These are phyloP conservation scores for Verticillium albo-atrum DNA, from an alignment of 2,329 filamentous ascomycete genomes.

Conservation along the genomic window DNA sequence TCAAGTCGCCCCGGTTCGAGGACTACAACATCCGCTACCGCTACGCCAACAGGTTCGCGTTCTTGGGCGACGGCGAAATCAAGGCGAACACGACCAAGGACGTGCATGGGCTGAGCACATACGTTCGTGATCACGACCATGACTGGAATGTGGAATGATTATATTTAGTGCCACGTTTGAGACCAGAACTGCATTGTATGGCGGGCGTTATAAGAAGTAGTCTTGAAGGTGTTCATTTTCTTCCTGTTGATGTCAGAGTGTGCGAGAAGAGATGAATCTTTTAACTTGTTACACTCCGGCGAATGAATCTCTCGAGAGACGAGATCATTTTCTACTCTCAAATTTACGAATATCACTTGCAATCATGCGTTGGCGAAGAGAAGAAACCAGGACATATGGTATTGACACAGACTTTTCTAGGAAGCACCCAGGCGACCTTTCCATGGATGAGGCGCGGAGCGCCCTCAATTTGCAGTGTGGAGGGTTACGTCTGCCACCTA, in stretches of 20 bases:
- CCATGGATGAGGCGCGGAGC: too few species aligned
- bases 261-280: not conserved
- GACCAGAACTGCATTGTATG: not conserved
- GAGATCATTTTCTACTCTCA: too few species aligned
- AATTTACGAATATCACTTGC: too few species aligned
- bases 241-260: not conserved
- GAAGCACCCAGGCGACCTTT: too few species aligned
- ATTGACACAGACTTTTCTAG: too few species aligned
- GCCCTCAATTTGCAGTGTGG: too few species aligned
- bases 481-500: too few species aligned
- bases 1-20: conserved; percentile 27
- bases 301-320: too few species aligned
- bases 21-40: conserved; percentile 26
- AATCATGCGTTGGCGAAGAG: too few species aligned
- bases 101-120: conserved; percentile 34
- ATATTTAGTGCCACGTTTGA: not conserved
- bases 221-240: not conserved
- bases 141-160: conserved; percentile 38
- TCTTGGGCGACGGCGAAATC: conserved; percentile 36
- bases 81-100: conserved; percentile 35
- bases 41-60: conserved; percentile 31
- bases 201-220: not conserved
- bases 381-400: too few species aligned
- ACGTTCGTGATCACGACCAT: conserved; percentile 36
- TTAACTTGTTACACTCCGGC: too few species aligned